These are phyloP conservation scores for Phytophthora cactorum DNA, from an alignment of 352 stramenopile genomes.

Conservation along the genomic window DNA sequence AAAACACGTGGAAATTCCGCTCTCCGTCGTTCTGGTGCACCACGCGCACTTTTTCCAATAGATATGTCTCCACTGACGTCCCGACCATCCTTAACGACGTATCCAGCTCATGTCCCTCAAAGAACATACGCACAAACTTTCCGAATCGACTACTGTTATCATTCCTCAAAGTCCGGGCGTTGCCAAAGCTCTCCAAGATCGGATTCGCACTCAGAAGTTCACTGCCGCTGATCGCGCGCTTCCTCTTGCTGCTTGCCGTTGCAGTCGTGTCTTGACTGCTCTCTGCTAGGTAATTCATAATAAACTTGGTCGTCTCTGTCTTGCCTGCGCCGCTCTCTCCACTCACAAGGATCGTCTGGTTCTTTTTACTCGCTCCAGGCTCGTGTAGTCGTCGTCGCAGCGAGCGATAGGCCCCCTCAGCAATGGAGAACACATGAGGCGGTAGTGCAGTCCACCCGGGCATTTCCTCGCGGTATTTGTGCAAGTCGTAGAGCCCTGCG, in stretches of 20 bases:
- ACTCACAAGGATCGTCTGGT: constrained; percentile 96
- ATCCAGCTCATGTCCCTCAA: constrained; percentile 46
- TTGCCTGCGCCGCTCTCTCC: constrained; percentile 96
- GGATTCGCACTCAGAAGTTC: constrained; percentile 83
- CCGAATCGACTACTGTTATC: constrained; percentile 89
- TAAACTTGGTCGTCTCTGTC: constrained; percentile 96
- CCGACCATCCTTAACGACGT: constrained; percentile 64
- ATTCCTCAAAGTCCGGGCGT: constrained; percentile 78
- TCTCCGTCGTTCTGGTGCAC: constrained; percentile 77
- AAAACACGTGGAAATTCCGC: constrained; percentile 88
- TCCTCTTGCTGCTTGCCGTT: constrained; percentile 19
- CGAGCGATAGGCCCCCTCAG: constrained; percentile 72
- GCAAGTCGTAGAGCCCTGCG: constrained; percentile 66
- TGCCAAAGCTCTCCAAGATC: constrained; percentile 90
- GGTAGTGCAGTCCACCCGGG: constrained; percentile 41
- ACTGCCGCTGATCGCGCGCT: constrained; percentile 50
- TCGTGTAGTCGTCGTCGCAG: constrained; percentile 48
- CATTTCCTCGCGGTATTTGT: constrained; percentile 44
- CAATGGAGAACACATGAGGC: constrained; percentile 86
- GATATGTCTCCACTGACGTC: constrained; percentile 87
- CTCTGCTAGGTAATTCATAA: constrained; percentile 75
- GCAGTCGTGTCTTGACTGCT: constrained; percentile 16
- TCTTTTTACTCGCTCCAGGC: constrained; percentile 63
- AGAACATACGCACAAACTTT: constrained; percentile 91
- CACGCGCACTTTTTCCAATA: constrained; percentile 93